These are phyloP conservation scores for Microcos paniculata DNA, from an alignment of 345 rosid genomes.

Conservation along the genomic window DNA sequence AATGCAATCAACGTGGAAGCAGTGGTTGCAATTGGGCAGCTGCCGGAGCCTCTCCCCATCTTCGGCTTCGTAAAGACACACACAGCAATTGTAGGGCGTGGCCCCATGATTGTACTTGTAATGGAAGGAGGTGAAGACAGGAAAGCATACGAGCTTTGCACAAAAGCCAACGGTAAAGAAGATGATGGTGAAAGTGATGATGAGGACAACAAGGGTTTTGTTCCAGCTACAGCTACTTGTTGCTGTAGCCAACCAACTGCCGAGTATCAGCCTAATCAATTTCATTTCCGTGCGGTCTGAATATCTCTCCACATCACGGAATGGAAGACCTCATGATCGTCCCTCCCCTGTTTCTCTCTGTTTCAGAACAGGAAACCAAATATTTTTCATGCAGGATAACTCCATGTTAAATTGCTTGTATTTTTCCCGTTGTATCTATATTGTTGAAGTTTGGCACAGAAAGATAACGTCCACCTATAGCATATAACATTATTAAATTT, in stretches of 20 bases:
- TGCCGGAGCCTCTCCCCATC: constrained; percentile 45
- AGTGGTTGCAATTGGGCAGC: constrained; percentile 46
- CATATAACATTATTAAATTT: too few species aligned
- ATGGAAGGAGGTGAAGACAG: constrained; percentile 30
- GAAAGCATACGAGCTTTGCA: constrained; percentile 25
- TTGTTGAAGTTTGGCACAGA: too few species aligned
- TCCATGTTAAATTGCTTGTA: too few species aligned
- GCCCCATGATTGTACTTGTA: constrained; percentile 5
- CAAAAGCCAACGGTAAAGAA: constrained; percentile 22
- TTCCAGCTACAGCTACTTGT: background rate
- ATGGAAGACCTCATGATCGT: background rate
- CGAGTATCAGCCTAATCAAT: too few species aligned
- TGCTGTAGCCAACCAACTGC: background rate
- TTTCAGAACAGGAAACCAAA: too few species aligned
- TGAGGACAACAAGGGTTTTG: background rate
- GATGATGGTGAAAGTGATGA: constrained; percentile 5
- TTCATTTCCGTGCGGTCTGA: background rate
- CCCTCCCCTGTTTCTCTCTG: too few species aligned
- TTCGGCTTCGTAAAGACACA: constrained; percentile 34
- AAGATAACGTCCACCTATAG: too few species aligned
- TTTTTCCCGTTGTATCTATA: too few species aligned
- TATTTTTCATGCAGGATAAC: too few species aligned
- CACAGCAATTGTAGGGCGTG: constrained; percentile 27
- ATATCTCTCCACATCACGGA: background rate
- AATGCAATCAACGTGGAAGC: constrained; percentile 57